Evolutionary conservation across 495 filamentous ascomycete species (phyloP).

Genomic region (Aspergillus wentii): DNA sequence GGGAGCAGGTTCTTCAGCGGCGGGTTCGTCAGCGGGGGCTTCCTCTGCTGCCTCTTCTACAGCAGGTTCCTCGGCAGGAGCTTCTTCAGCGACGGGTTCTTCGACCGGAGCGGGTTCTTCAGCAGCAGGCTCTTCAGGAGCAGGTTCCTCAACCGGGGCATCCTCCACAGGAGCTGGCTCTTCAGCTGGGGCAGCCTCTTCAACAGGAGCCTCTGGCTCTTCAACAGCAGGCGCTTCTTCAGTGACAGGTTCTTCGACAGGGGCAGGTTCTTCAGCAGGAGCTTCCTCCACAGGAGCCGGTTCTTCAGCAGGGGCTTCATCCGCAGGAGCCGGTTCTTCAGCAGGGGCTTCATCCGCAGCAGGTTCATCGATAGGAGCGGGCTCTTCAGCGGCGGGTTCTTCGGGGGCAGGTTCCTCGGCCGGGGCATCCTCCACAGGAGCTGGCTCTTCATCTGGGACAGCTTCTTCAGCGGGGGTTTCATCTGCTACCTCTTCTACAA

Average conservation of each 20-base stretch:
- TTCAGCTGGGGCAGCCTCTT: conserved; percentile 6
- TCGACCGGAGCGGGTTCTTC: conserved; percentile 1
- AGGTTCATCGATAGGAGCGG: conserved; percentile 5
- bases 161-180: background rate
- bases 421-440: background rate
- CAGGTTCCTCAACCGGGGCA: conserved; percentile 5
- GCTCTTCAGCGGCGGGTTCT: conserved; percentile 6
- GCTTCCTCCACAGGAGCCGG: conserved; percentile 4
- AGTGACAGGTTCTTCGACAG: conserved; percentile 4
- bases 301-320: conserved; percentile 5
- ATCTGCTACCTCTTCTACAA: conserved; percentile 4
- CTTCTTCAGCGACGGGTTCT: conserved; percentile 6
- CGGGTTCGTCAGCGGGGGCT: conserved; percentile 4
- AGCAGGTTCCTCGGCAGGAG: background rate
- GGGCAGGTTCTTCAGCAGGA: conserved; percentile 4
- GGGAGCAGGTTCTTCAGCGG: conserved; percentile 4
- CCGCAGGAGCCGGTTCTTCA: background rate
- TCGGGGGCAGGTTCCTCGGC: background rate
- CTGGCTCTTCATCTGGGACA: conserved; percentile 1
- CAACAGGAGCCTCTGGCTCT: conserved; percentile 2
- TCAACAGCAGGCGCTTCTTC: conserved; percentile 4
- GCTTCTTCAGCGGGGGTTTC: conserved; percentile 6
- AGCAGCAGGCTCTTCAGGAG: conserved; percentile 4
- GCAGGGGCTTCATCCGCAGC: conserved; percentile 2
- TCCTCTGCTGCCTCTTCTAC: conserved; percentile 1